Base-by-base conservation (phyloP, 306 rosid genomes). In the Carpinus viminea region DNA sequence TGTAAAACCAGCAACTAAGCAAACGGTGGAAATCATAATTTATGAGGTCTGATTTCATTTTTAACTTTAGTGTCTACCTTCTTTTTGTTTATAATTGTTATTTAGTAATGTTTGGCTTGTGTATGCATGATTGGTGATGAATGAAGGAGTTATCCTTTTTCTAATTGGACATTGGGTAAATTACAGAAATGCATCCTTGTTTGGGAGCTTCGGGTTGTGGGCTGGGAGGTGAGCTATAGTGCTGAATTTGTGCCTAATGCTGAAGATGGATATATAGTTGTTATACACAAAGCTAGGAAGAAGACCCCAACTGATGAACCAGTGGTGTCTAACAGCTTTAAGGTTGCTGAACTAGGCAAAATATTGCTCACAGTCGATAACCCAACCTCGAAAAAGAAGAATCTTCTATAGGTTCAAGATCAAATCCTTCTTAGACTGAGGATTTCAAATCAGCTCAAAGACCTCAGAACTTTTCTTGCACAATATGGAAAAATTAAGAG, bases 121-220 rank as follows among this genome's bases (percentile, higher is more conserved):
- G 17, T 76, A 73, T 71, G 45, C 71, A 10, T 68, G 68, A 38
- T 71, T 76, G 62, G 56, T 64, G 28, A 26, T 69, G 78, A 52
- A 78, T 61, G 59, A 24, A 46, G 80, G 61, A 43, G 50, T 18
- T 31, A 16, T 41, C 55, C 43, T 62, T 81, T 43, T 20, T 48
- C 46, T 73, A 38, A 74, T 72, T 53, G 70, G 74, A 28, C 11
- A 34, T 73, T 4, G 18, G 50, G 16, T 82, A 52, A 78, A 73
- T 77, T 88, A 80, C 90, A 95, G 98, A 91, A 88, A 81, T 95
- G 98, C 85, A 78, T 85, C 66, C 86, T 92, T 79, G 90, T 88
- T 68, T 95, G 98, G 98, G 98, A 95, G 92, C 92, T 95, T 66
- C 90, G 98, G 2, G 98, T 95, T 4, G 97, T 92, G 55, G 98